Base-by-base conservation (phyloP, 1,284 basidiomycete species). In the Stygiomarasmius scandens region DNA sequence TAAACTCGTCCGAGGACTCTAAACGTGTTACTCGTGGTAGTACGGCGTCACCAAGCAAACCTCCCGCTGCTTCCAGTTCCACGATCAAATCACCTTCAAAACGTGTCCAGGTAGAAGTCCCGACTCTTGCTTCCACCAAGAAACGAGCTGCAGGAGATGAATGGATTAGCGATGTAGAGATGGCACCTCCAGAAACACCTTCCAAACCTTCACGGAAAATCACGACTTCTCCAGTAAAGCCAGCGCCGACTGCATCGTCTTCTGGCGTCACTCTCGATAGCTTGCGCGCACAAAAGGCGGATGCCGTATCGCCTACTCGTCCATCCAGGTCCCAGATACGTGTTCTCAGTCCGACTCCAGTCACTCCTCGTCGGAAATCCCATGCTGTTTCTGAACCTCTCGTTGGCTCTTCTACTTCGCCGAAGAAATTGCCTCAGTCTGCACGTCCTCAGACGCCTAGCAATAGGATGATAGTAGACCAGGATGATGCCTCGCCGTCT, bases 161-260 rank as follows among this genome's bases (percentile, higher is more conserved):
- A 6, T 32, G 11, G 24, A 43, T 16, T 43, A 41, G 38, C 47
- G 55, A 57, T 23, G 50, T 52, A 20, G 55, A 57, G 22, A 57
- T 57, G 55, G 11, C 32, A 14, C 34, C 23, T 10, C 34, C 36
- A 38, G 50, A 57, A 20, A 49, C 48, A 16, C 48, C 48, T 12
- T 49, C 48, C 24, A 49, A 49, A 49, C 24, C 48, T n/a, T 16
- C 11, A 41, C 48, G 32, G 12, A 49, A 16, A n/a, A 4, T 14
- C 23, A 29, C 9, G 11, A 19, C 48, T 29, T 29, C 24, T 11
- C 48, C 48, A 4, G 4, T 22, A 2, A 49, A 49, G 29, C 20
- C 23, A 25, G 25, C 48, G 8, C 25, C 48, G 11, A 19, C 48
- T 14, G 48, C 48, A 12, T 27, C 24, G 25, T 49, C 25, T 32